These are phyloP conservation scores for Penicillium glabrum DNA, from an alignment of 2,329 filamentous ascomycete genomes.

Conservation along the genomic window DNA sequence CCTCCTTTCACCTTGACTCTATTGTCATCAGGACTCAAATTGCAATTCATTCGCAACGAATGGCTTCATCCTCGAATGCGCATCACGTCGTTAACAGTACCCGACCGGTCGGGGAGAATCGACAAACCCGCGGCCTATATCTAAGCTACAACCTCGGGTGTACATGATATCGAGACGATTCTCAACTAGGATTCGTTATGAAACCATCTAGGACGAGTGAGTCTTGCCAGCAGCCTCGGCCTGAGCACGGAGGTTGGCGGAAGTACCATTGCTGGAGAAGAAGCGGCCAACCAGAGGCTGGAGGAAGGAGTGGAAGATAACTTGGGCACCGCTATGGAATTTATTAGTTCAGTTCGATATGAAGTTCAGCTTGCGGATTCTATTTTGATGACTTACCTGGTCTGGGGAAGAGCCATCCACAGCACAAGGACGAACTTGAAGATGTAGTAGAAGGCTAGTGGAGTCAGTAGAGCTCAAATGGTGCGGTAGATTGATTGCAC, in stretches of 20 bases:
- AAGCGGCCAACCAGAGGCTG: constrained; percentile 89
- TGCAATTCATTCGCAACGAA: constrained; percentile 6
- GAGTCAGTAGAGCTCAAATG: constrained; percentile 21
- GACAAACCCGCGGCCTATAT: constrained; percentile 16
- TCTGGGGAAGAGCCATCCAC: constrained; percentile 95
- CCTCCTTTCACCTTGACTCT: constrained; percentile 5
- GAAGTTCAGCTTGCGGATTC: not conserved
- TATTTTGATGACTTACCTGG: constrained; percentile 65
- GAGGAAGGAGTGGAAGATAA: constrained; percentile 96
- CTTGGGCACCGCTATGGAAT: constrained; percentile 75
- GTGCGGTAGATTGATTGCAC: constrained; percentile 19
- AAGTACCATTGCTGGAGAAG: constrained; percentile 75
- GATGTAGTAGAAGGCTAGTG: constrained; percentile 87
- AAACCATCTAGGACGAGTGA: constrained; percentile 59
- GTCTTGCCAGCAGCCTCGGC: constrained; percentile 67
- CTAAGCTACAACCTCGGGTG: constrained; percentile 4
- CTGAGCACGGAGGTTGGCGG: constrained; percentile 84
- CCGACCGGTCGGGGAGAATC: constrained; percentile 16
- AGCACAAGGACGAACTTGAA: constrained; percentile 98
- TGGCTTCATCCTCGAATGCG: constrained; percentile 6
- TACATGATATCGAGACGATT: constrained; percentile 21
- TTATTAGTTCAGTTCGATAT: constrained; percentile 1
- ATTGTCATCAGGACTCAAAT: constrained; percentile 9
- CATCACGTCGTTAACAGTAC: constrained; percentile 11
- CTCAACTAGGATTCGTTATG: constrained; percentile 16